Evolutionary conservation across 495 filamentous ascomycete species (phyloP).

Genomic region (Aspergillus conjunctus): DNA sequence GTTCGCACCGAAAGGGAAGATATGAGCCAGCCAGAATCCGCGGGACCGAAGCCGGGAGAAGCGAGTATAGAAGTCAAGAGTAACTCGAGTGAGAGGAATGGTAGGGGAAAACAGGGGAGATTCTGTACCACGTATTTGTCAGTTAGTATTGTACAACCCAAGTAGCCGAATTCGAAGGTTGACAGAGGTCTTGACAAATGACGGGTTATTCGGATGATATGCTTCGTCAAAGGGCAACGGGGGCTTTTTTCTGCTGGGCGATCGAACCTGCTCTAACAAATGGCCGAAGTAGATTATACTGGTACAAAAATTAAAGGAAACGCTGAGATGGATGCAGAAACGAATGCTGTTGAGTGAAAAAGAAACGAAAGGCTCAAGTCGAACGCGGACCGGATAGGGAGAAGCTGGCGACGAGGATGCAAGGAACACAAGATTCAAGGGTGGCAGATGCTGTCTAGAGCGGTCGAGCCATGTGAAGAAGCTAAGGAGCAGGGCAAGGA

Average conservation of each 20-base stretch:
- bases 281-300: conserved; percentile 40
- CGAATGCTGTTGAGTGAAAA: conserved; percentile 36
- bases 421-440: conserved; percentile 36
- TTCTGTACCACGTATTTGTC: conserved; percentile 30
- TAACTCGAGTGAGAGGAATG: conserved; percentile 25
- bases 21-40: conserved; percentile 27
- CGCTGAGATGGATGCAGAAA: conserved; percentile 36
- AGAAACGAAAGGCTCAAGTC: conserved; percentile 43
- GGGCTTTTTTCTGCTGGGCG: neutral
- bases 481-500: conserved; percentile 9
- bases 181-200: conserved; percentile 19
- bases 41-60: conserved; percentile 8
- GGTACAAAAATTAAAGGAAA: conserved; percentile 36
- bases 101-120: conserved; percentile 24
- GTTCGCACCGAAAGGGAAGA: conserved; percentile 25
- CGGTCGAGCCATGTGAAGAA: conserved; percentile 44
- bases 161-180: conserved; percentile 22
- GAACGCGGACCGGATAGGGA: conserved; percentile 27
- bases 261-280: conserved; percentile 45
- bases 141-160: conserved; percentile 30
- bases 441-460: conserved; percentile 35
- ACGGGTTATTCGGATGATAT: conserved; percentile 21
- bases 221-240: conserved; percentile 30
- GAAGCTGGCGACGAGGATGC: conserved; percentile 25
- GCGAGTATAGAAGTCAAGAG: conserved; percentile 20